Evolutionary conservation across 805 yeast species (phyloP).

Genomic region (Schwanniomyces yamadae): DNA sequence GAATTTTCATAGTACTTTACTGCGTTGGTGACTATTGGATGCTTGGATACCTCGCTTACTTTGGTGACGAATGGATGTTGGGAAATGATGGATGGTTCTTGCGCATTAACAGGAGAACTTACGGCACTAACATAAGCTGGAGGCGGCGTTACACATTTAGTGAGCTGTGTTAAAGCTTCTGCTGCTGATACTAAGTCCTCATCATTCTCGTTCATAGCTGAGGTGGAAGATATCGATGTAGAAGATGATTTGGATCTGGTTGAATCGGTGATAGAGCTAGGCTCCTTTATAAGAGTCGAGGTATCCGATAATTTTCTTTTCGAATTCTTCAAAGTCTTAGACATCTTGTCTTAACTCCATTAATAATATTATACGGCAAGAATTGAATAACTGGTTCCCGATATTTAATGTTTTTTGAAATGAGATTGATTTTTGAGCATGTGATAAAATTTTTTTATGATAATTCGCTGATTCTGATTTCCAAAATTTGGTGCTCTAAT

Average conservation of each 20-base stretch:
- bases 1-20: conserved; percentile 47
- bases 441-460: no score
- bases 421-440: no score
- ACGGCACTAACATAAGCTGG: conserved; percentile 6
- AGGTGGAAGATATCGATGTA: neutral
- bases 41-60: conserved; percentile 37
- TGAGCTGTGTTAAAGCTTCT: conserved; percentile 40
- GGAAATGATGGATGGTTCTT: neutral
- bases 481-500: neutral
- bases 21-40: conserved; percentile 47
- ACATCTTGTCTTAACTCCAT: no score
- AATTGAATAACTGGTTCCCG: no score
- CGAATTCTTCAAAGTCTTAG: neutral
- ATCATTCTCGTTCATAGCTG: conserved; percentile 9
- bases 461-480: no score
- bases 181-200: conserved; percentile 38
- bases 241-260: no score
- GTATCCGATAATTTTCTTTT: conserved; percentile 3
- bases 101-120: neutral
- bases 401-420: no score
- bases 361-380: no score
- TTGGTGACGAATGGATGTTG: conserved; percentile 39
- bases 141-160: conserved; percentile 21
- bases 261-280: no score
- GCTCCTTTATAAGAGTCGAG: neutral